Base-by-base conservation (phyloP, 208 protist genomes). In the Crithidia acanthocephali region DNA sequence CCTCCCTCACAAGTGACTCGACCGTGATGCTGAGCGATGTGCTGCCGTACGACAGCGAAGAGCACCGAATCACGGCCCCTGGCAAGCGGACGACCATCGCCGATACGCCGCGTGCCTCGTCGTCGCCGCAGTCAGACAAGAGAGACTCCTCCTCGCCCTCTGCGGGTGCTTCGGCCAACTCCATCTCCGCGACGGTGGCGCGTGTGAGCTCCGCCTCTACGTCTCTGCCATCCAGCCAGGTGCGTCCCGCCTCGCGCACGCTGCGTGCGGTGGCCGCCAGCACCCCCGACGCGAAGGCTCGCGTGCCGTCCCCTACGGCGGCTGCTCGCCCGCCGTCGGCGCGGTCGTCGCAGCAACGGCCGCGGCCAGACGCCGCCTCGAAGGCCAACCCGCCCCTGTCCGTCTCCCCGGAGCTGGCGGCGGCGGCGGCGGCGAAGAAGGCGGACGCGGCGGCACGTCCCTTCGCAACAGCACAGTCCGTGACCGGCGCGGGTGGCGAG, bases 361-460 rank as follows among this genome's bases (percentile, higher is more conserved):
- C 30, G 16, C 57, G 57, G 16, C 37, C 20, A 15, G 57, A 50
- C 9, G n/a, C 28, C 18, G 2, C 33, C 23, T 5, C 6, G 10
- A 62, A 50, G n/a, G 35, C 37, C 27, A 22, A 23, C 35, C 52
- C 65, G 28, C 51, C 40, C 7, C 55, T 71, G n/a, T 64, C 67
- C 22, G 18, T 13, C 56, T 57, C 67, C 18, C 56, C 45, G 18
- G 67, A 63, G 23, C 33, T n/a, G n/a, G n/a, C n/a, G n/a, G n/a
- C 56, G 23, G 2, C 55, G 22, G 18, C 65, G 42, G 37, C 4
- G 20, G 23, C 51, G 6, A 30, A 1, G 53, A 9, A 42, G 16
- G 25, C 51, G 20, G 15, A 16, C 5, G 52, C n/a, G n/a, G n/a
- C n/a, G n/a, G n/a, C n/a, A n/a, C n/a, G n/a, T n/a, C n/a, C n/a